These are phyloP conservation scores for Alternaria triticina DNA, from an alignment of 2,329 filamentous ascomycete genomes.

Conservation along the genomic window DNA sequence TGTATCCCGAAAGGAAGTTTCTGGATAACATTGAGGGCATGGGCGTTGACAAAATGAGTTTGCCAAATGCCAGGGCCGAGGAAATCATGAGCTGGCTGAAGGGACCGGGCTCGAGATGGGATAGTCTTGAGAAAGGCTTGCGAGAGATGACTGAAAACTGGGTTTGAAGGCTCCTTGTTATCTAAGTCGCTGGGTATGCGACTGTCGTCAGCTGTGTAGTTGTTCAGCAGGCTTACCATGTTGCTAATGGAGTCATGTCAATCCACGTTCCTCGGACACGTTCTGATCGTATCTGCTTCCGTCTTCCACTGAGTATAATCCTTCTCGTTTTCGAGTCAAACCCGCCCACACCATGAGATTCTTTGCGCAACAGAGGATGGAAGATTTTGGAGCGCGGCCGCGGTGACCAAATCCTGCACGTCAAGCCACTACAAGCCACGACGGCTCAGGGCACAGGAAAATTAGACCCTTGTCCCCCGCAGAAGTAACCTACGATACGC, in stretches of 20 bases:
- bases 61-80: conserved; percentile 31
- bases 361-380: not conserved
- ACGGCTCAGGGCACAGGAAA: not conserved
- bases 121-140: conserved; percentile 31
- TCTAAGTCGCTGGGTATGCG: not conserved
- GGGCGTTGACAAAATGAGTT: conserved; percentile 23
- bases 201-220: not conserved
- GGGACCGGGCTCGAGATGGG: conserved; percentile 35
- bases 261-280: not conserved
- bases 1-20: conserved; percentile 51
- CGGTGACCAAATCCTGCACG: not conserved
- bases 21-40: conserved; percentile 22
- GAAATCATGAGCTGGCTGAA: conserved; percentile 38
- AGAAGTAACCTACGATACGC: not conserved
- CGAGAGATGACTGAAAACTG: conserved; percentile 20
- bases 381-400: not conserved
- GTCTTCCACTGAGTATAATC: fast-evolving
- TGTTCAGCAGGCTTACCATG: no score
- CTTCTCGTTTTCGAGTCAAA: not conserved
- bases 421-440: not conserved
- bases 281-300: fast-evolving
- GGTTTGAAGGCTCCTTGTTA: not conserved
- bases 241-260: not conserved
- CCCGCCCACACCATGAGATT: not conserved
- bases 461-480: conserved; percentile 1